phyloP scores from a whole-genome alignment of 176 grass and related monocot genomes.

The Triticum dicoccoides region DNA sequence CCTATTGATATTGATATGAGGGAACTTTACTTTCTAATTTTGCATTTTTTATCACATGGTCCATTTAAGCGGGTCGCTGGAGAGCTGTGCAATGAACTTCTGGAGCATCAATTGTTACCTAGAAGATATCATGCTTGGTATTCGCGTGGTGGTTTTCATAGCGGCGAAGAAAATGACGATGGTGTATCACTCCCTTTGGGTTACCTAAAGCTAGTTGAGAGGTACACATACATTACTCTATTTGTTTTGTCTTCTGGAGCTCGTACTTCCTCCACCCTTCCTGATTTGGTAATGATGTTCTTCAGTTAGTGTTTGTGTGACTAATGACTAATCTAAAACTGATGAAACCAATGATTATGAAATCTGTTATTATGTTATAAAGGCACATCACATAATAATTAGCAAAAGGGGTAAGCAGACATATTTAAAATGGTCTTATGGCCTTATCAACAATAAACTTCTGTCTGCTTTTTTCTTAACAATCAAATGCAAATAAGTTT shows the following conservation, averaged over 20 bases:
- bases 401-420: neutral
- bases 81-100: slow-evolving; percentile 79
- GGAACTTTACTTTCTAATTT: slow-evolving; percentile 95
- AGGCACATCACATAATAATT: neutral
- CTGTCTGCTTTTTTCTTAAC: slow-evolving; percentile 18
- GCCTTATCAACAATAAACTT: neutral
- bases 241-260: slow-evolving; percentile 1
- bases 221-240: slow-evolving; percentile 44
- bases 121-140: slow-evolving; percentile 99
- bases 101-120: slow-evolving; percentile 82
- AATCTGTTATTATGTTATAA: neutral
- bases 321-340: slow-evolving; percentile 22
- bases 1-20: slow-evolving; percentile 81
- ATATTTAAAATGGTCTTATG: neutral
- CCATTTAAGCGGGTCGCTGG: slow-evolving; percentile 74
- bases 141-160: slow-evolving; percentile 62
- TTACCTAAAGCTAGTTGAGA: slow-evolving; percentile 80
- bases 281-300: neutral
- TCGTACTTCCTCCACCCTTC: neutral
- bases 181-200: slow-evolving; percentile 88
- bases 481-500: neutral
- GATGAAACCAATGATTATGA: slow-evolving; percentile 9
- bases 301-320: slow-evolving; percentile 4
- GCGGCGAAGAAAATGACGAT: slow-evolving; percentile 86
- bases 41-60: slow-evolving; percentile 92